Evolutionary conservation across 257 asterid genomes (phyloP), one percentile per base, ranked within the genome.

Genomic region (Ophiorrhiza pumila): DNA sequence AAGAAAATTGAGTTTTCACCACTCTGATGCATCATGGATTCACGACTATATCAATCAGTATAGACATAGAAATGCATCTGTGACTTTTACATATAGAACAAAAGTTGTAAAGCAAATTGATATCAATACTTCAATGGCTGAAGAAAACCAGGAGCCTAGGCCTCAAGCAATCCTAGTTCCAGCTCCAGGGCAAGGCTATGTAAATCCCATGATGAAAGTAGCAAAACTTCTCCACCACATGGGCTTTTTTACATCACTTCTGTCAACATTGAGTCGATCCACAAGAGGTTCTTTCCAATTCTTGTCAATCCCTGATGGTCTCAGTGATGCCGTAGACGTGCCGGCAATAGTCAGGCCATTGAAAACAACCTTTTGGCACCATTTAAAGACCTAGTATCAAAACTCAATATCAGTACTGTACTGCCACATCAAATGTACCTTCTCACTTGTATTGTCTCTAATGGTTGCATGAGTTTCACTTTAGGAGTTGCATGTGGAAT

Each of bases 181-280:
- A 37, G 68, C 69, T 50, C 82, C 82, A 22, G 76, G 72, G 4
- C 78, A 78, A 61, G 78, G 78, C 37, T 78, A 78, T 72, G 47
- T 78, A 31, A 73, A 68, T 23, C 79, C 79, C 23, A 78, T 78
- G 76, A 27, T 78, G 22, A 68, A 73, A 49, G 15, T 73, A 25
- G 76, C 76, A 52, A 61, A 73, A 46, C 78, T 78, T 1, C 78
- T 72, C 23, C 70, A 78, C 63, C 20, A 53, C 66, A n/a, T n/a
- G n/a, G n/a, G n/a, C n/a, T n/a, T n/a, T n/a, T n/a, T n/a, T n/a
- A n/a, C n/a, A n/a, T n/a, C n/a, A n/a, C n/a, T n/a, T n/a, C n/a
- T n/a, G n/a, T 78, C 3, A 60, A 78, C 76, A 66, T 75, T 4
- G 62, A 78, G 18, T 68, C 58, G 71, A 73, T 73, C 61, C 78